A percentile compares a stretch with the other conserved stretches of the same genome.
phyloP scores from a whole-genome alignment of 2,329 filamentous ascomycete species.

The Tolypocladium cylindrosporum region DNA sequence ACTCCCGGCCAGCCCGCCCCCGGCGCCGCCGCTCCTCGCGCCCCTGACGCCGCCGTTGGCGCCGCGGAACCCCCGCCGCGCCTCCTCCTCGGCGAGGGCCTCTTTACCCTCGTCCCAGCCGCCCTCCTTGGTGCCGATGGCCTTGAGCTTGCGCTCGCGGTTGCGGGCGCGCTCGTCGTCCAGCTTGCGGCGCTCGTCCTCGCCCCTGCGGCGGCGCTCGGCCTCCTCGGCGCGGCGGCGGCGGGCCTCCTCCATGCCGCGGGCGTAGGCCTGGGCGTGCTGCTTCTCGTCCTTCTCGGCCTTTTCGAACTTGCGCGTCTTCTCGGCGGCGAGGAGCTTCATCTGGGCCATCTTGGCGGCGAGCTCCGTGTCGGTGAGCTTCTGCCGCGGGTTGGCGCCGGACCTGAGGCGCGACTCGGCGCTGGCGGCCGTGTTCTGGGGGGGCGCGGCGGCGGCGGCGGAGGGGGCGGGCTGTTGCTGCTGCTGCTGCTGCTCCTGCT shows the following conservation, averaged over 20 bases:
- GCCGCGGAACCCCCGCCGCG: slow-evolving; percentile 29
- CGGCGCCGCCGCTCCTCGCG: slow-evolving; percentile 13
- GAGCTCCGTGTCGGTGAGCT: slow-evolving; percentile 49
- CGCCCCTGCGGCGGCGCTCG: slow-evolving; percentile 38
- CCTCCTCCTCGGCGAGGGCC: slow-evolving; percentile 29
- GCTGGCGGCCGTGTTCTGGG: slow-evolving; percentile 21
- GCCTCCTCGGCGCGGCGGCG: slow-evolving; percentile 41
- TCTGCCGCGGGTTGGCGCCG: slow-evolving; percentile 48
- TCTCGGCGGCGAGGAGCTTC: slow-evolving; percentile 48
- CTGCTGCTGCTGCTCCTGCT: background rate
- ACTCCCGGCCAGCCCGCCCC: slow-evolving; percentile 28
- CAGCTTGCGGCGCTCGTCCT: slow-evolving; percentile 39
- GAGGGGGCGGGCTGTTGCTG: background rate
- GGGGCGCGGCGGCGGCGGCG: slow-evolving; percentile 1
- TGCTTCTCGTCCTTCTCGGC: slow-evolving; percentile 46
- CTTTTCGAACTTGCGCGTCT: slow-evolving; percentile 48
- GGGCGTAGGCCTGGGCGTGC: slow-evolving; percentile 43
- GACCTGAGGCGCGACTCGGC: slow-evolving; percentile 36
- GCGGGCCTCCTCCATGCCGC: slow-evolving; percentile 45
- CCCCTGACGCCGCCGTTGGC: slow-evolving; percentile 31
- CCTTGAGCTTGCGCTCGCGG: slow-evolving; percentile 49
- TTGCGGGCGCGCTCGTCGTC: slow-evolving; percentile 53
- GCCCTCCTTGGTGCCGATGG: slow-evolving; percentile 42
- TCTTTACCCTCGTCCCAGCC: slow-evolving; percentile 53
- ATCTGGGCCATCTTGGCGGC: slow-evolving; percentile 51